A percentile compares a stretch with the other conserved stretches of the same genome.
Conservation (phyloP, 192 early-diverging fungal genomes). For the Podila epigama region DNA sequence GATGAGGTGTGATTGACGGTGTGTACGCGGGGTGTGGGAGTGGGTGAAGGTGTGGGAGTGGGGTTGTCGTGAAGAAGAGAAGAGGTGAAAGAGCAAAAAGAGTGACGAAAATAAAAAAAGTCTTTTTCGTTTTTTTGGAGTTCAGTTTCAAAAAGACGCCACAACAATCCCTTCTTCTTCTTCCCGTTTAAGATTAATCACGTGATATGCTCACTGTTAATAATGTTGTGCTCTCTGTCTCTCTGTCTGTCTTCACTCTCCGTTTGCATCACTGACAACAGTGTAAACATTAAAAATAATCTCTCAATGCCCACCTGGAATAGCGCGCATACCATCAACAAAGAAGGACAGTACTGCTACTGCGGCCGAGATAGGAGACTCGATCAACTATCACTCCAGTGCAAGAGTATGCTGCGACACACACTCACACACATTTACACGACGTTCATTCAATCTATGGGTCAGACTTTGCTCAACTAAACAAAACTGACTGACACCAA, state of each 20-base stretch:
- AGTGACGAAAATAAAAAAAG: neutral
- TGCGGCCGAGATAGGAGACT: conserved; percentile 69
- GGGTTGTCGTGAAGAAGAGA: neutral
- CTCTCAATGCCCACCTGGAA: conserved; percentile 56
- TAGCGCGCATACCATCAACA: conserved; percentile 64
- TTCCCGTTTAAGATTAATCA: no score
- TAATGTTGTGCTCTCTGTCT: no score
- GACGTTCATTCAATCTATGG: no score
- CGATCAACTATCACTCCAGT: conserved; percentile 62
- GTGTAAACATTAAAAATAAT: neutral
- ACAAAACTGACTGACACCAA: no score
- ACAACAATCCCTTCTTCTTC: no score
- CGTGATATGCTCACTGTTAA: neutral
- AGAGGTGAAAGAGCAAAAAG: neutral
- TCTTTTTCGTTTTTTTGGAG: neutral
- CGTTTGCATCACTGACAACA: no score
- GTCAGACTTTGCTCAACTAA: no score
- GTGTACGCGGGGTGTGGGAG: neutral
- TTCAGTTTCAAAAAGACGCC: neutral
- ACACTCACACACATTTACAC: no score
- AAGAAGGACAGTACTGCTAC: conserved; percentile 71
- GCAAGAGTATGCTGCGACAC: conserved; percentile 20
- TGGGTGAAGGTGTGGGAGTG: no score
- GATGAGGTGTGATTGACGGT: neutral
- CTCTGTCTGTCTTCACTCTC: no score